Base-by-base conservation (phyloP, 257 asterid genomes). In the Solanum infundibuliforme region DNA sequence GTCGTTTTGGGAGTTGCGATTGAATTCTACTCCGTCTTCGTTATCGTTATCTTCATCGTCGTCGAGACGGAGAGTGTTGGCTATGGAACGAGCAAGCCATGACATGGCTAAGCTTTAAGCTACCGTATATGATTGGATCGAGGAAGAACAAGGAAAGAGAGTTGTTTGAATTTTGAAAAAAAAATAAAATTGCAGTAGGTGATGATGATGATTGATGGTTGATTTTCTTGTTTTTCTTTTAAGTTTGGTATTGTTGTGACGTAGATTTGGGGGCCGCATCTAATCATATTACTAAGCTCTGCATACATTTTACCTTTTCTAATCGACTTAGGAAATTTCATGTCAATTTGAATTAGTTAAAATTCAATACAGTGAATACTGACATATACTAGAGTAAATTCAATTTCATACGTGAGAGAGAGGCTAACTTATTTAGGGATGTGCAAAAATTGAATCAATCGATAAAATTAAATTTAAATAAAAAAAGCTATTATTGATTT, bases 61-160 rank as follows among this genome's bases (percentile, higher is more conserved):
- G 83, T 94, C 98, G 89, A 95, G 95, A 85, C 91, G 95, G 94
- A 96, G 96, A 81, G 92, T 39, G 91, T 94, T 93, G 94, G 95
- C 93, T 74, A 96, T 91, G 91, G 99, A 95, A 88, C 98, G 98
- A 89, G 96, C 96, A 89, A 96, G 89, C 99, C 98, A 96, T 85
- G 99, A 94, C 99, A 96, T 96, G 89, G 84, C 86, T 27, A 7
- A 32, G 18, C 48, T 65, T 36, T 84, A 23, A 21, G 21, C 83
- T 79, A 3, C 3, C 34, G 34, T 41, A 27, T 25, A 14, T 79
- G 46, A 69, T 68, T 52, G 83, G 87, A 85, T 85, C 82, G 87
- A 68, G 41, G 83, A 69, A 41, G 46, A 85, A 46, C 27, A 62
- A 52, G 62, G 21, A 68, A 27, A 5, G 20, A 85, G 43, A 68